Evolutionary conservation across 805 yeast genomes (phyloP), one percentile per base, ranked within the genome.

Genomic region (Saturnispora quitensis): DNA sequence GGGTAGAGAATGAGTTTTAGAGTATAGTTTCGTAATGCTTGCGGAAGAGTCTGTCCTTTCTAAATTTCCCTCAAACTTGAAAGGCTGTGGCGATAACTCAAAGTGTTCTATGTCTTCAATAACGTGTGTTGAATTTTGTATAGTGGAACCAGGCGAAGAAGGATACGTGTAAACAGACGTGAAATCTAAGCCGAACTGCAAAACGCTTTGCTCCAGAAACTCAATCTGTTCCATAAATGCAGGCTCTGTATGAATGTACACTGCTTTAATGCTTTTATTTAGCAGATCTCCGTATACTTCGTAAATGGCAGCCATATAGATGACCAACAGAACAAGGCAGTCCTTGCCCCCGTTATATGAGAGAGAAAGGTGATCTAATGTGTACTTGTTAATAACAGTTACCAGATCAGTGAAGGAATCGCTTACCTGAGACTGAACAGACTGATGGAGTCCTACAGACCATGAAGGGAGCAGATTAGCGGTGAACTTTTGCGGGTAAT

Each of bases 291-390:
- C 35, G 40, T 56, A 31, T 38, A 58, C 47, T 40, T 54, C 62
- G 48, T 65, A 64, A 13, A 67, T 58, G 43, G 78, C 79, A 1
- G 93, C 83, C 48, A 90, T 68, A 50, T 87, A 80, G 5, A 93
- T 62, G 15, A 89, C 71, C 51, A 93, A 74, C 84, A 91, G 81
- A 33, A 90, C 97, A 45, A 90, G 77, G 61, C 98, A 93, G 68
- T 93, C 99, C 63, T 93, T 93, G 1, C 99, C 99, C 10, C 99
- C 99, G 64, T 93, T 93, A 66, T 85, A 93, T 2, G 96, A 86
- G 13, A 93, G 73, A 0, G 97, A 84, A 3, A 86, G 68, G 53
- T 84, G 82, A 12, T 73, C 70, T 13, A 70, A 50, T 1, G 56
- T 52, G 52, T 61, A 64, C 24, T 51, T 45, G 0, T 61, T 53